phyloP scores from a whole-genome alignment of 371 early-diverging fungal genomes.

The Syncephalis fuscata region DNA sequence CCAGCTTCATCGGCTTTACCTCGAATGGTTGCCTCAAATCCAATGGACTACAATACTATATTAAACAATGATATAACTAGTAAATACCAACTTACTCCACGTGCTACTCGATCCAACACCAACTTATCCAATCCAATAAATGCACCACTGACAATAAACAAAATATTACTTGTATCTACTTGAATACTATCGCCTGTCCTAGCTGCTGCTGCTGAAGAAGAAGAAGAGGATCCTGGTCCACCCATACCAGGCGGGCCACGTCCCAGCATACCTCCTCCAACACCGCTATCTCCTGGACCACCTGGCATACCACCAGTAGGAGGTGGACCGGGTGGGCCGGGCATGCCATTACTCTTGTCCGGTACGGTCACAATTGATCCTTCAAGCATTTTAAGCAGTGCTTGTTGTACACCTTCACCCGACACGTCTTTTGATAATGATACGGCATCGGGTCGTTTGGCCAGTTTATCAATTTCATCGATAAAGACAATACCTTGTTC shows the following conservation, averaged over 20 bases:
- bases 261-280: neutral
- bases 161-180: slow-evolving; percentile 81
- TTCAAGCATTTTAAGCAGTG: slow-evolving; percentile 73
- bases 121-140: slow-evolving; percentile 80
- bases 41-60: slow-evolving; percentile 32
- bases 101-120: slow-evolving; percentile 54
- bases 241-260: slow-evolving; percentile 20
- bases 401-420: slow-evolving; percentile 89
- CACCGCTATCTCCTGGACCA: slow-evolving; percentile 18
- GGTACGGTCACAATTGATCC: slow-evolving; percentile 74
- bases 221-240: slow-evolving; percentile 11
- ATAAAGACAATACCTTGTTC: slow-evolving; percentile 86
- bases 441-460: slow-evolving; percentile 52
- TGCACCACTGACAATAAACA: slow-evolving; percentile 82
- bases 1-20: slow-evolving; percentile 6
- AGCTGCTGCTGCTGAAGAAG: slow-evolving; percentile 14
- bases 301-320: too few relatives aligned
- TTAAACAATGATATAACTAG: neutral
- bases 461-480: slow-evolving; percentile 86
- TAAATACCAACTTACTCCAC: slow-evolving; percentile 28
- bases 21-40: slow-evolving; percentile 44
- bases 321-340: too few relatives aligned
- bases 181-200: slow-evolving; percentile 61
- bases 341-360: slow-evolving; percentile 47
- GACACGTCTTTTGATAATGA: slow-evolving; percentile 78